Base-by-base conservation (phyloP, 148 eudicot genomes). In the Rhododendron vialii region DNA sequence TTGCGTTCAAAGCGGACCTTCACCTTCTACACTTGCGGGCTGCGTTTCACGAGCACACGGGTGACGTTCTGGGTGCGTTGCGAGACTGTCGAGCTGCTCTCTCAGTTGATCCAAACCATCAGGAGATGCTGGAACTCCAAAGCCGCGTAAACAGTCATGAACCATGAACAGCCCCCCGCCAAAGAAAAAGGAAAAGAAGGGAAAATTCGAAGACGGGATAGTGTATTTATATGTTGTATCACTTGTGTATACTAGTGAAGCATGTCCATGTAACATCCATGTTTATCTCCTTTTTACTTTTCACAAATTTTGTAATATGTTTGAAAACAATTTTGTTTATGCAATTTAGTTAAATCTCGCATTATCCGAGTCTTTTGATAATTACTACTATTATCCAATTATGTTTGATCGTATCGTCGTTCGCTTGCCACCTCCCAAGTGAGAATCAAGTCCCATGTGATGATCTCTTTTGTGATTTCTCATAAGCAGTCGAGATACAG, bases 1-100 rank as follows among this genome's bases (percentile, higher is more conserved):
- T 98, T 12, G 90, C 98, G 26, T 95, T 98, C 90, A 98, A 95
- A 90, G 94, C 98, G n/a, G 98, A 98, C 86, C 95, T 97, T 17
- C 95, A 97, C 83, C 94, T 97, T 81, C 93, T 98, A 28, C 98
- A 98, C 85, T 89, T 95, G 14, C 88, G 99, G 51, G 98, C 99
- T 61, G 99, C 99, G 22, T 98, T 98, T 79, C 96, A 94, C 47
- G 99, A 98, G 91, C 95, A 95, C 89, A 92, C 95, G 11, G 96
- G 95, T 2, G 95, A 98, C 61, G 96, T 91, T 81, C 67, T 88
- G 78, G 96, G 94, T 26, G 95, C 99, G 17, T 88, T 98, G 45
- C 89, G 93, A 41, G 99, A 98, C 85, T 95, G 98, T 85, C 91
- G 98, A 67, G 98, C 98, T 30, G 98, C 98, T 50, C 98, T 98